Evolutionary conservation across 805 yeast genomes (phyloP), one percentile per base, ranked within the genome.

Genomic region (Wickerhamiella dianesei): DNA sequence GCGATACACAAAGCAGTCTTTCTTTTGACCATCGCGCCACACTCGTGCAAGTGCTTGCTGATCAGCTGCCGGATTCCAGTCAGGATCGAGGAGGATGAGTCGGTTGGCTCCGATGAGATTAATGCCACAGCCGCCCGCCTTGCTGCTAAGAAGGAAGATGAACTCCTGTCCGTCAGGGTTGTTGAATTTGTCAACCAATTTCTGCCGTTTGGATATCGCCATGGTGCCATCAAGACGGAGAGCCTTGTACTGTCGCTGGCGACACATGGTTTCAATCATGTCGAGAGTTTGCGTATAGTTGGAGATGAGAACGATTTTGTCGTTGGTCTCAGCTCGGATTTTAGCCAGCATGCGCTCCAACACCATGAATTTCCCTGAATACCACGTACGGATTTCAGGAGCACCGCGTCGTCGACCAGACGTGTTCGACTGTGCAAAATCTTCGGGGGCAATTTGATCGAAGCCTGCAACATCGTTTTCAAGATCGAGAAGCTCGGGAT

Each of bases 61-160:
- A 60, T 89, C 98, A 1, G 95, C 81, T 0, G 98, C 97, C 0
- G 98, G 98, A 59, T 89, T 89, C 98, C 98, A 92, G 62, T 92
- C 98, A 0, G 82, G 82, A 61, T 92, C 98, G 59, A 92, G 70
- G 43, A 92, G 67, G 18, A 92, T 76, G 51, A 92, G 69, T 52
- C 98, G 72, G 55, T 92, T 92, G 2, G 97, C 98, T 12, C 98
- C 98, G 57, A 92, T 89, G 56, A 92, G 73, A 62, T 92, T 92
- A 58, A 92, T 85, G 65, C 98, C 98, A 70, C 98, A 92, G 1
- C 98, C 98, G 56, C 98, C 98, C 1, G 98, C 98, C 63, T 92
- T 92, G 5, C 95, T 84, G 60, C 95, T 84, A 45, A 92, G 68
- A 50, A 92, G 69, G 56, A 92, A 92, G 2, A 92, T 78, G 62